Base-by-base conservation (phyloP, 2,329 filamentous ascomycete genomes). In the Aspergillus candidus region DNA sequence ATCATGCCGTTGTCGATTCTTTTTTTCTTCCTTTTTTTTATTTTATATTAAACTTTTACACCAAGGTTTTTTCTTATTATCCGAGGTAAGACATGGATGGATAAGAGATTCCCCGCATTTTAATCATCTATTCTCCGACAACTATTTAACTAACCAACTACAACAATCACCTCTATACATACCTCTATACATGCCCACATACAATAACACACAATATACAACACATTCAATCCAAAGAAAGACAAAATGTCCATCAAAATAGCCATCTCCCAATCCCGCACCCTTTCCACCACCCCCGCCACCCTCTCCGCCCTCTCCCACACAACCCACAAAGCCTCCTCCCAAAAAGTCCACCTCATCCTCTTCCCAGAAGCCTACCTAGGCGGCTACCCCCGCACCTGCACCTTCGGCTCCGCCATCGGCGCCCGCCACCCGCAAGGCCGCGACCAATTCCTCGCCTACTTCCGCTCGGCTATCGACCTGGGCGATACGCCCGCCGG, bases 351-450 rank as follows among this genome's bases (percentile, higher is more conserved):
- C 12, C 72, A 93, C 62, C 75, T 96, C 39, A 75, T 96, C 22
- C 80, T 96, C 41, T 90, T 96, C 49, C 91, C 91, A 0, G 90
- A 97, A 71, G 90, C 90, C 15, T 95, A 88, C 61, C 76, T 96
- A 2, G 91, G 91, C 37, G 91, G 90, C 1, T 96, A 96, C 62
- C 91, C 91, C 13, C 84, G 90, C 10, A 88, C 84, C 13, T 83
- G 83, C 50, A 72, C 73, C 40, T 95, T 95, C 58, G 89, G 89
- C 4, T 82, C 81, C 37, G 75, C 78, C 2, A 75, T 95, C 5
- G 90, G 90, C 4, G 73, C 76, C 12, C 82, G 90, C 32, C 75
- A 77, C 0, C 71, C 76, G 3, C 71, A 75, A 38, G 90, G 89
- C 4, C 78, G 89, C 13, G 88, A 94, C 18, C 88, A 94, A 58